Conservation (phyloP, 1,284 basidiomycete genomes). For the Leccinum cinnamomeum region DNA sequence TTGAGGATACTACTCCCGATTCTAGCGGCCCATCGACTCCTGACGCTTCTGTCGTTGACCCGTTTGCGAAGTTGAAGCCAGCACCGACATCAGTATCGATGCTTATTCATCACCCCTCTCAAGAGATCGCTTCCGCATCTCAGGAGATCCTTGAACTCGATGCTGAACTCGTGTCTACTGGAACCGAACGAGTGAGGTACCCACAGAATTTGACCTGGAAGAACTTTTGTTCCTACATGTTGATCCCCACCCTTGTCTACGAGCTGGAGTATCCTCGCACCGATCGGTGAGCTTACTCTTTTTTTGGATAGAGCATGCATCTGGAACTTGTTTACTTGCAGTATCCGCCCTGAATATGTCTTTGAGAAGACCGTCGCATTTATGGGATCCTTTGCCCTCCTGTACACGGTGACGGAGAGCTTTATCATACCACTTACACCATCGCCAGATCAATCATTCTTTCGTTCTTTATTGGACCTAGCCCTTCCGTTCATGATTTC, state of each 20-base stretch:
- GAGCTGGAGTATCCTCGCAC: slow-evolving; percentile 96
- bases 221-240: slow-evolving; percentile 87
- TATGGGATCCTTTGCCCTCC: slow-evolving; percentile 92
- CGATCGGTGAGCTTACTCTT: slow-evolving; percentile 52
- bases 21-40: no score
- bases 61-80: no score
- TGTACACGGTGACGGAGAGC: slow-evolving; percentile 91
- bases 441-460: slow-evolving; percentile 70
- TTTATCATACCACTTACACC: slow-evolving; percentile 87
- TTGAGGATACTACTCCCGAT: no score
- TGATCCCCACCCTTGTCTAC: slow-evolving; percentile 94
- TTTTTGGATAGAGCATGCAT: not conserved
- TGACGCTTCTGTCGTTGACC: no score
- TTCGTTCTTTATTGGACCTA: slow-evolving; percentile 80
- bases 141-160: slow-evolving; percentile 42
- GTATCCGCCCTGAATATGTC: slow-evolving; percentile 88
- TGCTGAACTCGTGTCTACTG: slow-evolving; percentile 73
- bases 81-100: no score
- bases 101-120: no score
- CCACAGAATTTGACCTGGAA: slow-evolving; percentile 83
- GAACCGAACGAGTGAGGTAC: slow-evolving; percentile 69
- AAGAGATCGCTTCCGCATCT: no score
- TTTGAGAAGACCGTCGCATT: slow-evolving; percentile 95
- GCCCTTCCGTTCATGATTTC: slow-evolving; percentile 91
- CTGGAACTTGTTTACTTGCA: slow-evolving; percentile 29